Percentiles rank a stretch among this genome's conserved stretches.
Evolutionary conservation across 176 grass and related monocot species (phyloP).

Genomic region (Eragrostis curvula): DNA sequence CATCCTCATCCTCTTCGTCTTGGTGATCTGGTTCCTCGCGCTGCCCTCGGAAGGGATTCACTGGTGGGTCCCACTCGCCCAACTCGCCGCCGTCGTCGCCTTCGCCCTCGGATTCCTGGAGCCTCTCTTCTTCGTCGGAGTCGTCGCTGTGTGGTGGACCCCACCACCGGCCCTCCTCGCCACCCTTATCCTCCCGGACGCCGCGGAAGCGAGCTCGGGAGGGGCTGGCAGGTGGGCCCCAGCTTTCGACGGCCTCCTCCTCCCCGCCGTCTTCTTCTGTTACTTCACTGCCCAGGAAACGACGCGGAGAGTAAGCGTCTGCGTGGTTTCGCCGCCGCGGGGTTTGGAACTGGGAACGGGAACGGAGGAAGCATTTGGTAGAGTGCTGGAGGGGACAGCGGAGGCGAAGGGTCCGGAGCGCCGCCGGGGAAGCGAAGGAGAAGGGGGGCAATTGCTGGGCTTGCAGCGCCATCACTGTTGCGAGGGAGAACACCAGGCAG

Average conservation of each 20-base stretch:
- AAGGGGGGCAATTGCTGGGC: conserved; percentile 14
- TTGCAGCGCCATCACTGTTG: conserved; percentile 25
- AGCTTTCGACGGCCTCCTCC: not conserved
- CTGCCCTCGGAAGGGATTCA: conserved; percentile 5
- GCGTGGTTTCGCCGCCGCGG: not conserved
- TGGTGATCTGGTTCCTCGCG: not conserved
- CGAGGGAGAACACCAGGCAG: no score
- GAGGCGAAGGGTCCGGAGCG: conserved; percentile 16
- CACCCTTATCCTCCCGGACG: conserved; percentile 2
- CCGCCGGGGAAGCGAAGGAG: not conserved
- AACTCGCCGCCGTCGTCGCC: not conserved
- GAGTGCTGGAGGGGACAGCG: not conserved
- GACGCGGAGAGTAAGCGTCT: not conserved
- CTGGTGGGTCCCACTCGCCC: conserved; percentile 30
- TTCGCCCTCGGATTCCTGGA: not conserved
- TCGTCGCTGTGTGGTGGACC: not conserved
- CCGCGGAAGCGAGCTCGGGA: not conserved
- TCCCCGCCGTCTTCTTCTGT: not conserved
- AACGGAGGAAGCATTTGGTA: conserved; percentile 21
- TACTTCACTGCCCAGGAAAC: not conserved
- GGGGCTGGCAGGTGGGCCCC: not conserved
- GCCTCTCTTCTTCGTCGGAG: not conserved
- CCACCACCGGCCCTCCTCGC: not conserved
- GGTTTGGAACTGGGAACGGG: not conserved
- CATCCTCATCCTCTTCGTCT: not conserved